Evolutionary conservation across 179 eudicot species (phyloP).

Genomic region (Carnegiea gigantea): DNA sequence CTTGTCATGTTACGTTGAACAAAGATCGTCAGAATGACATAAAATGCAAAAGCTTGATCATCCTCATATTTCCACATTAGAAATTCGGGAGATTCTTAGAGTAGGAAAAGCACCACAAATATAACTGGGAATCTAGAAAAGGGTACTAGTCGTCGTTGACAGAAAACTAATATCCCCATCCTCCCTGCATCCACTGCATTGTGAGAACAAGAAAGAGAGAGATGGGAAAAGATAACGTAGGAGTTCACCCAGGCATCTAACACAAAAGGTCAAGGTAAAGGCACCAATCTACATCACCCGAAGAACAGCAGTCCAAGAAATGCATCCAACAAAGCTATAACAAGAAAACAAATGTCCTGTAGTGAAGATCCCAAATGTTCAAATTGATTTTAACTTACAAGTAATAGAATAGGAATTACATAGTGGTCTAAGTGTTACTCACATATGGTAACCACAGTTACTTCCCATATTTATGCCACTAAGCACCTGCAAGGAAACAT

Average conservation of each 20-base stretch:
- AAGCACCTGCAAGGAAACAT: slow-evolving; percentile 59
- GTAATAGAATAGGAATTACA: background rate
- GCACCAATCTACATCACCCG: slow-evolving; percentile 5
- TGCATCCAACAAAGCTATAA: background rate
- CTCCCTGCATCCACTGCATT: background rate
- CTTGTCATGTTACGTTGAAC: background rate
- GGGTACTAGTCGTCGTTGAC: background rate
- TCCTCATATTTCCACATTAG: background rate
- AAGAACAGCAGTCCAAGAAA: background rate
- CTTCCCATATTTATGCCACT: slow-evolving; percentile 99
- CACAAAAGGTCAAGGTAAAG: background rate
- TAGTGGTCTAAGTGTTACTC: slow-evolving; percentile 33
- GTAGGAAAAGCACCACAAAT: background rate
- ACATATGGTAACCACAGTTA: slow-evolving; percentile 95
- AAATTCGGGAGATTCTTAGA: background rate
- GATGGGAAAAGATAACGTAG: background rate
- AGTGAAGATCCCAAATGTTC: background rate
- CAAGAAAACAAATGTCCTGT: background rate
- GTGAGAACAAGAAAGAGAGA: background rate
- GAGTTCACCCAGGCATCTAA: background rate
- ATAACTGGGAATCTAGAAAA: background rate
- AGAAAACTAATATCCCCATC: background rate
- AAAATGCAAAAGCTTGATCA: background rate
- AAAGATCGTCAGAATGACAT: background rate
- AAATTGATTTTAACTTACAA: background rate